Conservation (phyloP, 768 basidiomycete species). For the Myochromella boudieri region DNA sequence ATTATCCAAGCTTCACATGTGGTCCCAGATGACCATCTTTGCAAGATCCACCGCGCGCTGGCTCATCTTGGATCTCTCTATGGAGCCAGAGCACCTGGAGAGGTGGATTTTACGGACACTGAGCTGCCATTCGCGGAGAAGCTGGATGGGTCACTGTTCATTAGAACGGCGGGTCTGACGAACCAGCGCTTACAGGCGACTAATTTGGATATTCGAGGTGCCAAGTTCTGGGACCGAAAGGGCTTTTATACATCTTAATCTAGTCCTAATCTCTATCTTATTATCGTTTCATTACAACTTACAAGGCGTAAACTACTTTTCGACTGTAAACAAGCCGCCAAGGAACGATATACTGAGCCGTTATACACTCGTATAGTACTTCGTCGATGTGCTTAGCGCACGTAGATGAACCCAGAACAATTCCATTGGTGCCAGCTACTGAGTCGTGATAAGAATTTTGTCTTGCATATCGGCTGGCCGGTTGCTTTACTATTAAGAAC, state of each 20-base stretch:
- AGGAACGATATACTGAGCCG: no score
- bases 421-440: no score
- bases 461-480: no score
- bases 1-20: constrained; percentile 36
- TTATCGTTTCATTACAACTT: no score
- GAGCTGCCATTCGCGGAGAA: constrained; percentile 51
- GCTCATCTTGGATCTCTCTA: constrained; percentile 36
- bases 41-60: constrained; percentile 53
- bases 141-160: constrained; percentile 64
- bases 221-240: constrained; percentile 8
- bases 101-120: constrained; percentile 26
- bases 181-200: constrained; percentile 30
- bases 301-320: no score
- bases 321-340: no score
- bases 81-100: background rate
- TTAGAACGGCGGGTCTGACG: constrained; percentile 55
- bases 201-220: background rate
- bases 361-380: no score
- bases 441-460: no score
- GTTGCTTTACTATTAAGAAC: no score
- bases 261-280: no score
- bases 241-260: constrained; percentile 8
- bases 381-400: no score
- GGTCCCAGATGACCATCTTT: constrained; percentile 37
- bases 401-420: no score